phyloP scores from a whole-genome alignment of 1,284 basidiomycete genomes.

The Trametes pubescens region DNA sequence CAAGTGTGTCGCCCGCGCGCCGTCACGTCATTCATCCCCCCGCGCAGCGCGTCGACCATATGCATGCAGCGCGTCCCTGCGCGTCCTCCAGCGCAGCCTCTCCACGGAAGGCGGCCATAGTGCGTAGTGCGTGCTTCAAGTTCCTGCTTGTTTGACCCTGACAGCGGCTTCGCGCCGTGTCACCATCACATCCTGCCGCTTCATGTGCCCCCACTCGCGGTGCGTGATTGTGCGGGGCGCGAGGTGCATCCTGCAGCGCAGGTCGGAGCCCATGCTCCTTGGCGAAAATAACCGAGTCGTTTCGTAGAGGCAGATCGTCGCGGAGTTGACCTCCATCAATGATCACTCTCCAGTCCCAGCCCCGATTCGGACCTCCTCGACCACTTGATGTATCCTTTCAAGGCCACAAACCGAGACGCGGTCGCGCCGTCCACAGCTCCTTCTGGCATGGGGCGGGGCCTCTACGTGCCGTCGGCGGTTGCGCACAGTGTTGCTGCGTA shows the following conservation, averaged over 20 bases:
- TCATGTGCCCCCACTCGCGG: neutral
- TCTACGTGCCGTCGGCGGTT: neutral
- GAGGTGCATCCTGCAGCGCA: neutral
- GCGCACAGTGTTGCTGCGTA: neutral
- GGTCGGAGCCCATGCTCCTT: neutral
- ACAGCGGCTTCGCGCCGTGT: neutral
- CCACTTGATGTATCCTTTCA: constrained; percentile 8
- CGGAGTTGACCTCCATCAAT: constrained; percentile 15
- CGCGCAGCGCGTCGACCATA: no score
- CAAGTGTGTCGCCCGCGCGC: neutral
- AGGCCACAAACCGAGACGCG: constrained; percentile 8
- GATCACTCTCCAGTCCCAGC: constrained; percentile 7
- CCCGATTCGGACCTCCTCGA: constrained; percentile 3
- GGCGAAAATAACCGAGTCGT: neutral
- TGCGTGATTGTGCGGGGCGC: neutral
- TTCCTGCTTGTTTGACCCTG: neutral
- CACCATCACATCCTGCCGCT: neutral
- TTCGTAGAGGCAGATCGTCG: constrained; percentile 13
- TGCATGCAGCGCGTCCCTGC: no score
- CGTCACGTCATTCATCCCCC: no score
- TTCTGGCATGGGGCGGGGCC: neutral
- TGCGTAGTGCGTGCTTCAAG: neutral
- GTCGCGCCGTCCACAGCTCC: neutral
- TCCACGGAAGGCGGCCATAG: neutral
- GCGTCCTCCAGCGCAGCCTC: no score